These are phyloP conservation scores for Sporothrix phasma DNA, from an alignment of 2,329 filamentous ascomycete species.

Conservation along the genomic window DNA sequence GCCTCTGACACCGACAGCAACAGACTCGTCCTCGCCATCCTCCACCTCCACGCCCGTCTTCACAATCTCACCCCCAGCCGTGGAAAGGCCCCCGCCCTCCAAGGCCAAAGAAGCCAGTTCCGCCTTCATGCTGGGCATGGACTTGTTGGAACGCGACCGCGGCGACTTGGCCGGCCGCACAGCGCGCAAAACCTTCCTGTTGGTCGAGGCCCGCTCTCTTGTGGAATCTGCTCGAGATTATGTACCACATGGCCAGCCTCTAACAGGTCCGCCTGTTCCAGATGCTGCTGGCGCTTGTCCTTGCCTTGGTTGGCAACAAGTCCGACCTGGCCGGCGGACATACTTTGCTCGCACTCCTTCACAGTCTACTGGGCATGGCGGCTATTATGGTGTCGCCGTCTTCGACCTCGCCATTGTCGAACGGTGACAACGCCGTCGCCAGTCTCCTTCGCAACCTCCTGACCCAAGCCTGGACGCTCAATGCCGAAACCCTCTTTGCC, in stretches of 20 bases:
- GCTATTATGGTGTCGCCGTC: neutral
- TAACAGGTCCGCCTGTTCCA: neutral
- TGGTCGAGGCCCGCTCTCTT: constrained; percentile 15
- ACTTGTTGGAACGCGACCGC: constrained; percentile 16
- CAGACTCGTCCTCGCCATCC: neutral
- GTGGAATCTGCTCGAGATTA: neutral
- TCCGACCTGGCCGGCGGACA: neutral
- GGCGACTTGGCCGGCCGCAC: constrained; percentile 18
- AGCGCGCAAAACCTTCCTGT: constrained; percentile 21
- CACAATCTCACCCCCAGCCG: neutral
- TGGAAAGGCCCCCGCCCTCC: neutral
- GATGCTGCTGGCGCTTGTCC: neutral
- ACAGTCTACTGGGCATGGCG: constrained; percentile 14
- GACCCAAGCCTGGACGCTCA: constrained; percentile 19
- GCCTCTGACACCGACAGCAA: neutral
- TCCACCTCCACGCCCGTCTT: neutral
- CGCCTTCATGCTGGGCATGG: constrained; percentile 17
- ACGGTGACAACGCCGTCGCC: neutral
- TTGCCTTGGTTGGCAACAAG: neutral
- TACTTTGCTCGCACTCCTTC: neutral
- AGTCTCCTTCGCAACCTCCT: neutral
- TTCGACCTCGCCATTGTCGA: neutral
- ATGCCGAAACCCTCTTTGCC: constrained; percentile 17
- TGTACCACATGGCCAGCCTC: neutral
- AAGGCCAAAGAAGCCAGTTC: constrained; percentile 14